These are phyloP conservation scores for Globisporangium sylvaticum DNA, from an alignment of 352 stramenopile species.

Conservation along the genomic window DNA sequence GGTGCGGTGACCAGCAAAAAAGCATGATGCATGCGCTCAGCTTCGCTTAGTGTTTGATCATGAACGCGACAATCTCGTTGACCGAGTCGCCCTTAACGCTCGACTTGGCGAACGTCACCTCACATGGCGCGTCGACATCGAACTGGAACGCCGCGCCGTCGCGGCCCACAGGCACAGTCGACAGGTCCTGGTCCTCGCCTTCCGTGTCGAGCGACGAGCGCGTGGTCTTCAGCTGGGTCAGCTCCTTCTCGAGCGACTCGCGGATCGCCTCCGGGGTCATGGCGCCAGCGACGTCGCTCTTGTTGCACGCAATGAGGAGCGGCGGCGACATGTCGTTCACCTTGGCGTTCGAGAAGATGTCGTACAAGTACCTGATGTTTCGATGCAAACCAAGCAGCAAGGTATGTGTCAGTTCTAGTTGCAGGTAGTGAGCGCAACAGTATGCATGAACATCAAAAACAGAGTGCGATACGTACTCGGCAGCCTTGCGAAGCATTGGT, in stretches of 20 bases:
- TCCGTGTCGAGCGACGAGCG: slow-evolving; percentile 83
- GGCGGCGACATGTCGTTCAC: slow-evolving; percentile 68
- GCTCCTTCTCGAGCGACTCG: slow-evolving; percentile 70
- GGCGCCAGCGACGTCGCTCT: slow-evolving; percentile 54
- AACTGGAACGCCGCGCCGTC: slow-evolving; percentile 76
- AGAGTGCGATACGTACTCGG: slow-evolving; percentile 47
- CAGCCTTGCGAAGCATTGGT: slow-evolving; percentile 68
- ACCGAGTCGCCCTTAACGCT: slow-evolving; percentile 68
- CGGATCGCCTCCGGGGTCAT: slow-evolving; percentile 47
- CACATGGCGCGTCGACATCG: slow-evolving; percentile 74
- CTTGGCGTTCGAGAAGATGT: slow-evolving; percentile 84
- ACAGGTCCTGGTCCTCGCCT: slow-evolving; percentile 70
- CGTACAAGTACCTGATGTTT: slow-evolving; percentile 62
- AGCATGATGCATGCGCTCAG: background rate
- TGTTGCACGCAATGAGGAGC: slow-evolving; percentile 84
- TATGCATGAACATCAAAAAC: background rate
- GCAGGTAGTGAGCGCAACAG: background rate
- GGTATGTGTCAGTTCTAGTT: background rate
- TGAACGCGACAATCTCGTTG: slow-evolving; percentile 59
- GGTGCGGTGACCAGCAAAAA: background rate
- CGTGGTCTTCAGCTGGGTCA: slow-evolving; percentile 84
- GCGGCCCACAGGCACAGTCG: slow-evolving; percentile 68
- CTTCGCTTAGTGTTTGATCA: slow-evolving; percentile 61
- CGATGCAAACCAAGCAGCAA: background rate
- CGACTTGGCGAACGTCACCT: slow-evolving; percentile 66